Evolutionary conservation across 371 early-diverging fungal species (phyloP), one percentile per base, ranked within the genome.

Genomic region (Globomyces sp.): DNA sequence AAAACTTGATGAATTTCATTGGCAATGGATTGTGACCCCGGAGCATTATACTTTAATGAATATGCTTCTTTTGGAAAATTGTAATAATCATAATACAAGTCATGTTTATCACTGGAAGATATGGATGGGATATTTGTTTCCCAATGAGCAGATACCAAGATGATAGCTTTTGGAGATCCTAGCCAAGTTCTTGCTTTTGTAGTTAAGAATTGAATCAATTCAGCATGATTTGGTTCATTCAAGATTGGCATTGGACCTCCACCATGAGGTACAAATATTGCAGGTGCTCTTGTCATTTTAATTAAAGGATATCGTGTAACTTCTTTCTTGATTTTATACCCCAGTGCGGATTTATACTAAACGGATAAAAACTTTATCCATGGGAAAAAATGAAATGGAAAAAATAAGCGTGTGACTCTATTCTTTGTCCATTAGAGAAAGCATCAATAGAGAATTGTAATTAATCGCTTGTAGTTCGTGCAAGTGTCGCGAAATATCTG

Each of bases 101-200:
- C 41, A 62, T 71, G 68, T 34, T 65, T 58, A 5, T 68, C 66
- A 24, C 53, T 41, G 11, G 34, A 13, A 11, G 57, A 63, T 47
- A 68, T 61, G 42, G 48, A 3, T n/a, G 42, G 41, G 24, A 42
- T 6, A 9, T 59, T 10, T 11, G 76, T 74, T 60, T 80, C 77
- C 81, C 81, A 80, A 64, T 80, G 81, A 3, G 81, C 81, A 41
- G 74, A 66, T 43, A 79, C 57, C 58, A 79, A 60, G 43, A 77
- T 57, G 50, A 77, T 48, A 6, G 74, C 67, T 40, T 57, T 64
- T 13, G 77, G 77, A n/a, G 46, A 48, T 39, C 63, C 63, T 10
- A 63, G 42, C 64, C 52, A 50, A 13, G 51, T n/a, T 9, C 64
- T 59, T 4, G 66, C 67, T 24, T 57, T 51, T 36, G 52, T 48